Evolutionary conservation across 176 grass and related monocot genomes (phyloP).

Genomic region (sorghum (Sorghum bicolor)): Sorghum_bicolor_NCBIv3 NC_012870.2:16804501-16805000

Average conservation of each 20-base stretch:
- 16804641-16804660: conserved; percentile 19
- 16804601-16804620: background rate
- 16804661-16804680: background rate
- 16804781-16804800: background rate
- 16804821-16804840: background rate
- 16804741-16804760: background rate
- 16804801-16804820: background rate
- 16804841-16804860: background rate
- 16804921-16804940: conserved; percentile 10
- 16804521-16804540: background rate
- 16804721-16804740: background rate
- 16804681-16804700: background rate
- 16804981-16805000: background rate
- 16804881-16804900: background rate
- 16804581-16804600: background rate
- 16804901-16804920: background rate
- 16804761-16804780: background rate
- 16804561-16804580: background rate
- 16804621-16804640: background rate
- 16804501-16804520: conserved; percentile 4
- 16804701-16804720: conserved; percentile 2
- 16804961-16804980: background rate
- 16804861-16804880: background rate
- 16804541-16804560: background rate
- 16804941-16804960: background rate